Base-by-base conservation (phyloP, 1,284 basidiomycete genomes). In the Irpex lacteus region DNA sequence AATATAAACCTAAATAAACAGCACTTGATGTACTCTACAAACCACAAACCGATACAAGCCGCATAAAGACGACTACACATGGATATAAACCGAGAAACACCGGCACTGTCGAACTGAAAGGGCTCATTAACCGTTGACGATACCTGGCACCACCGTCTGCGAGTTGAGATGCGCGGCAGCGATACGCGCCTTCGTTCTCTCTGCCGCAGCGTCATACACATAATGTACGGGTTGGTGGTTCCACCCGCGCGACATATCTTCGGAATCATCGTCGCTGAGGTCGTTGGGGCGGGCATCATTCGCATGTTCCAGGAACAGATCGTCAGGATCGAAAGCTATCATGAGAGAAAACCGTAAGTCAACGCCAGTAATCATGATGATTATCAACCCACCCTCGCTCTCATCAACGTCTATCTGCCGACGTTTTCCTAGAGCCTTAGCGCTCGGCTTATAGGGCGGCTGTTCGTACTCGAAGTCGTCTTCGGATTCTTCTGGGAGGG, bases 191-290 rank as follows among this genome's bases (percentile, higher is more conserved):
- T 82, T 78, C 60, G 85, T 86, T 65, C 89, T 83, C 74, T 94
- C 92, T 15, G 90, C 91, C 1, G 87, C 90, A 0, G 91, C 91
- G 72, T 94, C 91, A 73, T 94, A 94, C 26, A 88, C 89, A 74
- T 87, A 94, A n/a, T 83, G 82, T 44, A 84, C 80, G 2, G 83
- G 81, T 3, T 52, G 50, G n/a, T 78, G 80, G 66, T 72, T 73
- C 61, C 50, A 66, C 36, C 63, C 67, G 38, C 18, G 36, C 6
- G 21, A 13, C 11, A 37, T 18, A 44, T 63, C 76, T 19, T 80
- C 79, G 36, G 76, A 80, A 56, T 81, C 80, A 44, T 77, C 77
- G 34, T 80, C 80, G 21, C 70, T 63, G 52, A 70, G 63, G 36
- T 71, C 71, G 9, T 76, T 74, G 61, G 73, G 70, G 64, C 74